A percentile compares a stretch with the other conserved stretches of the same genome.
These are phyloP conservation scores for Alternaria metachromatica DNA, from an alignment of 2,329 filamentous ascomycete genomes.

Conservation along the genomic window DNA sequence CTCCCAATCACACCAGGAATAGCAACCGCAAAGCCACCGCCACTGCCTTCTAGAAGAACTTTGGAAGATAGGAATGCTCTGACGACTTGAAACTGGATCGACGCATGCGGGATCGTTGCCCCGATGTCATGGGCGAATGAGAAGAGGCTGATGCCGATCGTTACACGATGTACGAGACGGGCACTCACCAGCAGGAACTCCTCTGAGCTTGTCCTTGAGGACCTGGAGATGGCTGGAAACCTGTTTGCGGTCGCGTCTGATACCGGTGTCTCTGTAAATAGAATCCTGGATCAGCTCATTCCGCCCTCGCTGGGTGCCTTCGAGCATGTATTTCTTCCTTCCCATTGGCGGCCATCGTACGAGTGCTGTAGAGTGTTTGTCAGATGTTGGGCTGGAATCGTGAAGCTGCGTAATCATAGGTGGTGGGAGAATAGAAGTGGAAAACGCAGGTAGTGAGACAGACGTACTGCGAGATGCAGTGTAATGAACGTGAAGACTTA, in stretches of 20 bases:
- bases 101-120: not conserved
- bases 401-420: not conserved
- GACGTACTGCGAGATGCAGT: not conserved
- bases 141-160: not conserved
- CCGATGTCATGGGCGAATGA: not conserved
- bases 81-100: not conserved
- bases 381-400: not conserved
- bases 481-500: constrained; percentile 27
- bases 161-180: not conserved
- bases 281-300: constrained; percentile 68
- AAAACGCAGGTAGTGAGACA: not conserved
- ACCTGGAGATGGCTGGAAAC: constrained; percentile 71
- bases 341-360: constrained; percentile 66
- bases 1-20: constrained; percentile 7
- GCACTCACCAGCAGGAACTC: constrained; percentile 60
- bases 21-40: constrained; percentile 6
- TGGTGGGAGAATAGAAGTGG: not conserved
- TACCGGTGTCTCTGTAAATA: constrained; percentile 63
- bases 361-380: constrained; percentile 20
- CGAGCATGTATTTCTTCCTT: constrained; percentile 56
- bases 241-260: constrained; percentile 62
- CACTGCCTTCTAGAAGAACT: constrained; percentile 1
- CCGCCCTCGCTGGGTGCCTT: constrained; percentile 63
- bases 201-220: constrained; percentile 62
- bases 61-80: not conserved